Base-by-base conservation (phyloP, 2,329 filamentous ascomycete species). In the Colletotrichum sp. region DNA sequence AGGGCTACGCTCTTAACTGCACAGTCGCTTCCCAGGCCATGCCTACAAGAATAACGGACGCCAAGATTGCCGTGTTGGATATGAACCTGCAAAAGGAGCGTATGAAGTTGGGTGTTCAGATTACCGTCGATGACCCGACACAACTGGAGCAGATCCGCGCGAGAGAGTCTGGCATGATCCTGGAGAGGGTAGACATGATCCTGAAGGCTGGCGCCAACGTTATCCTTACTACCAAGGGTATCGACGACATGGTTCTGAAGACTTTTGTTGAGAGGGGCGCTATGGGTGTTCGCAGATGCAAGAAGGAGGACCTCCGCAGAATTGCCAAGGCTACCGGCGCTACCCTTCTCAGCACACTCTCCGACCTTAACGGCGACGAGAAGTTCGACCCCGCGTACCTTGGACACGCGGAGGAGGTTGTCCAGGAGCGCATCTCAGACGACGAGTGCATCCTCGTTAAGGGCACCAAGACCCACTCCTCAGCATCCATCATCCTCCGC, bases 1-100 rank as follows among this genome's bases (percentile, higher is more conserved):
- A 97, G 88, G 97, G 97, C 71, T 99, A 99, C 84, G 97, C 97
- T 73, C 88, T 99, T 82, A 99, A 99, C 91, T 99, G 97, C 90
- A 99, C 97, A 48, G 96, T 99, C 75, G 97, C 97, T 70, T 98
- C 96, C 72, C 97, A 99, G 86, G 97, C 97, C 61, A 99, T 99
- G 97, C 95, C 93, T 81, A 99, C 97, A 34, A 92, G 94, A 80
- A 92, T 99, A 83, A 92, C 91, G 68, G 96, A 98, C 85, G 97
- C 97, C 79, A 98, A 98, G 89, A 99, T 99, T 85, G 97, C 97
- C 66, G 94, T 96, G 81, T 87, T 99, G 77, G 97, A 99, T 84
- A 98, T 99, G 92, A 99, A 99, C 87, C 86, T 99, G 81, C 96
- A 98, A 83, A 99, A 99, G 89, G 96, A 98, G 89, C 92, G 96